phyloP scores from a whole-genome alignment of 345 rosid species.

The Trapa bicornis region DNA sequence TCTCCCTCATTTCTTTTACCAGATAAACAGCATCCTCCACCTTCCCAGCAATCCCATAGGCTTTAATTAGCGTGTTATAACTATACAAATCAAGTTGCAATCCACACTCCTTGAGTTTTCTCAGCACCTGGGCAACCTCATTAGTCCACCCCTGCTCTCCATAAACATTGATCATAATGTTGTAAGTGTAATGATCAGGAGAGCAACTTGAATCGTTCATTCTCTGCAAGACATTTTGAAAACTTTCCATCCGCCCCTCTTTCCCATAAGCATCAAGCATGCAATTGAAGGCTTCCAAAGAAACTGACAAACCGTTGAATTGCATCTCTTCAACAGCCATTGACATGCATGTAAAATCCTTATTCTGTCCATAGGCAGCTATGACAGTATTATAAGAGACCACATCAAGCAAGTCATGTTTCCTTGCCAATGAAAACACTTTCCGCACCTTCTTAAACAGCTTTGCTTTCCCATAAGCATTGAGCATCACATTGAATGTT shows the following conservation, averaged over 20 bases:
- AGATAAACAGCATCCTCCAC: conserved; percentile 71
- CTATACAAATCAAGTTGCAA: conserved; percentile 68
- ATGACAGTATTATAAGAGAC: conserved; percentile 75
- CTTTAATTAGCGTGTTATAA: conserved; percentile 88
- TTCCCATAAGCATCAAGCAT: conserved; percentile 81
- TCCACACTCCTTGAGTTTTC: conserved; percentile 50
- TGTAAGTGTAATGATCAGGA: conserved; percentile 61
- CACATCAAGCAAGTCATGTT: conserved; percentile 58
- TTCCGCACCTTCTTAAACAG: conserved; percentile 52
- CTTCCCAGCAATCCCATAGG: conserved; percentile 91
- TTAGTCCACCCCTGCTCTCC: conserved; percentile 77
- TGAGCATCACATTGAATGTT: conserved; percentile 67
- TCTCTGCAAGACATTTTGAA: conserved; percentile 50
- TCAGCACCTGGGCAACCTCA: conserved; percentile 50
- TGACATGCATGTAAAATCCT: conserved; percentile 51
- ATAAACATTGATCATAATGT: conserved; percentile 78
- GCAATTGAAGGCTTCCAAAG: conserved; percentile 83
- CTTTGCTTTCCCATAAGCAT: conserved; percentile 76
- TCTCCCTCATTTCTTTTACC: conserved; percentile 73
- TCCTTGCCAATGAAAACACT: conserved; percentile 50
- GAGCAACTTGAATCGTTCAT: conserved; percentile 48
- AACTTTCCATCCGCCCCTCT: conserved; percentile 64
- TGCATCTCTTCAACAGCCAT: conserved; percentile 59
- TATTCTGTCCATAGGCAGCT: conserved; percentile 59
- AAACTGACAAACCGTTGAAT: conserved; percentile 71